These are phyloP conservation scores for Penicillium paradoxum DNA, from an alignment of 495 filamentous ascomycete species.

Conservation along the genomic window DNA sequence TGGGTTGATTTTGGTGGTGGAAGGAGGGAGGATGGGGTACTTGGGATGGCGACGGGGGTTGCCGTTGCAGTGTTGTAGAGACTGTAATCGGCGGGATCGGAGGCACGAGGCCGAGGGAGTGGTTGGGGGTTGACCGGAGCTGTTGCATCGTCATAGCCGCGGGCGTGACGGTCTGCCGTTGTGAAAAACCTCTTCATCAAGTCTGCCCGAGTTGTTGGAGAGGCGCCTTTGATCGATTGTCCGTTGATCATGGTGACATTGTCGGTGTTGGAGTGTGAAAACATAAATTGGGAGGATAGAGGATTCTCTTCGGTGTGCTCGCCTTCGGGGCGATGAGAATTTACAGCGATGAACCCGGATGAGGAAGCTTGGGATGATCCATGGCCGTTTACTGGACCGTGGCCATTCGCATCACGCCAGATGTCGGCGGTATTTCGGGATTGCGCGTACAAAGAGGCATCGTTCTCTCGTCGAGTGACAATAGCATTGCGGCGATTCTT, in stretches of 20 bases:
- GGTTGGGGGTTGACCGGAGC: conserved; percentile 26
- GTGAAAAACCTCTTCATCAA: conserved; percentile 56
- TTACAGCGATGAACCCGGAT: conserved; percentile 56
- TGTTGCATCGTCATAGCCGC: conserved; percentile 31
- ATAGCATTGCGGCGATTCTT: conserved; percentile 72
- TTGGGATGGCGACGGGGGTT: conserved; percentile 47
- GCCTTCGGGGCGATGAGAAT: conserved; percentile 35
- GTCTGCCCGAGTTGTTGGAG: conserved; percentile 48
- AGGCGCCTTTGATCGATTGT: conserved; percentile 48
- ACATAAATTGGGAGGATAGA: conserved; percentile 37
- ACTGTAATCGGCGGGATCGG: conserved; percentile 37
- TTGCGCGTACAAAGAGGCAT: conserved; percentile 34
- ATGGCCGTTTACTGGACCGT: conserved; percentile 26
- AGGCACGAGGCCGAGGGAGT: conserved; percentile 31
- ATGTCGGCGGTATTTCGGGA: conserved; percentile 30
- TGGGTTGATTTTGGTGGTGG: conserved; percentile 46
- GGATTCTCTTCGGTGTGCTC: conserved; percentile 33
- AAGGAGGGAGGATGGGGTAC: conserved; percentile 46
- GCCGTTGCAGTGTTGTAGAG: conserved; percentile 33
- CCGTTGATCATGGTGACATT: conserved; percentile 49
- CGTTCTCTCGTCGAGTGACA: conserved; percentile 52
- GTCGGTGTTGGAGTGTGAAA: conserved; percentile 41
- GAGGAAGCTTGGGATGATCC: conserved; percentile 31
- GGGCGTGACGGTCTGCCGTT: conserved; percentile 46
- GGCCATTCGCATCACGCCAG: conserved; percentile 36